Percentiles rank a stretch among this genome's conserved stretches.
Evolutionary conservation across 495 filamentous ascomycete genomes (phyloP).

Genomic region (Penicillium pulvis): DNA sequence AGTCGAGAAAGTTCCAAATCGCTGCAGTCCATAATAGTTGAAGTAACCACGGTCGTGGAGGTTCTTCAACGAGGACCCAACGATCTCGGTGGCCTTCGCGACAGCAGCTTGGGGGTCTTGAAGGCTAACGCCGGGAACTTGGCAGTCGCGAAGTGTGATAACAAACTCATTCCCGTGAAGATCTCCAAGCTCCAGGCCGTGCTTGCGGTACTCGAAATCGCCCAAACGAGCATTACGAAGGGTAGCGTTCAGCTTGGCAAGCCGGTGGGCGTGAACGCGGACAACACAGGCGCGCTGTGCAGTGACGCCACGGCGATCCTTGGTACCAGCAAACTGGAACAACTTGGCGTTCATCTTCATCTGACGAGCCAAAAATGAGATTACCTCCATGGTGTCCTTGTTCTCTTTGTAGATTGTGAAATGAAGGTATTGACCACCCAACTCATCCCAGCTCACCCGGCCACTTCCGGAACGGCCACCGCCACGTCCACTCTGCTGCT

Average conservation of each 20-base stretch:
- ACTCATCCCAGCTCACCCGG: slow-evolving; percentile 58
- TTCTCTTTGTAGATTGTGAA: slow-evolving; percentile 98
- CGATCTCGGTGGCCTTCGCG: slow-evolving; percentile 51
- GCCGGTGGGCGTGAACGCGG: slow-evolving; percentile 61
- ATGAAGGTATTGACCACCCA: slow-evolving; percentile 81
- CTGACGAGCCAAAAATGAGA: slow-evolving; percentile 68
- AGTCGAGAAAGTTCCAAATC: slow-evolving; percentile 83
- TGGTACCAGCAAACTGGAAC: slow-evolving; percentile 90
- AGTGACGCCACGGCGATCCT: slow-evolving; percentile 88
- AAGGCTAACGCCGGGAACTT: slow-evolving; percentile 55
- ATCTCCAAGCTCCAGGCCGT: slow-evolving; percentile 78
- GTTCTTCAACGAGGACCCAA: slow-evolving; percentile 55
- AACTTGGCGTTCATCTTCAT: slow-evolving; percentile 66
- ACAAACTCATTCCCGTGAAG: slow-evolving; percentile 87
- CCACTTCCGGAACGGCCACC: slow-evolving; percentile 27
- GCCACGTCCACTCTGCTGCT: slow-evolving; percentile 27
- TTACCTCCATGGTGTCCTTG: slow-evolving; percentile 94
- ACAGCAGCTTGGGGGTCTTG: slow-evolving; percentile 37
- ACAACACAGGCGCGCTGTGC: slow-evolving; percentile 78
- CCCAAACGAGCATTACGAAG: slow-evolving; percentile 69
- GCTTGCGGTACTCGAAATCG: slow-evolving; percentile 69
- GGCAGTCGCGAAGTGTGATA: slow-evolving; percentile 83
- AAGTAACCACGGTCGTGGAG: slow-evolving; percentile 75
- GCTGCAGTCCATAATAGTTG: slow-evolving; percentile 95
- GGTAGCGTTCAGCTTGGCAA: slow-evolving; percentile 62